A percentile compares a stretch with the other conserved stretches of the same genome.
phyloP scores from a whole-genome alignment of 345 rosid genomes.

The Litchi chinensis region DNA sequence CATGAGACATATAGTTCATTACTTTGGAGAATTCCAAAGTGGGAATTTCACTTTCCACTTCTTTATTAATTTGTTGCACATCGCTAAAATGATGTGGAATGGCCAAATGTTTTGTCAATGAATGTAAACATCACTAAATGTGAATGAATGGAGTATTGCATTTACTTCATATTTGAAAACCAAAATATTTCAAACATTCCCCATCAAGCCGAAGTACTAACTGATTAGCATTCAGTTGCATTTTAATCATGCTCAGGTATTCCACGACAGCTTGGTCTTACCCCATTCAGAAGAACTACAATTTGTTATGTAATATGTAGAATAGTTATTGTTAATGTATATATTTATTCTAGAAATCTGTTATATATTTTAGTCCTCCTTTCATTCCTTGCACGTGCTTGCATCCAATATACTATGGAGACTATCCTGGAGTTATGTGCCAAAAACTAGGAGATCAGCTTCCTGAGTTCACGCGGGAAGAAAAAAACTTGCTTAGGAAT shows the following conservation, averaged over 20 bases:
- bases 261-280: neutral
- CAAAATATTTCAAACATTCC: neutral
- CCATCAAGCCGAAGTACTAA: neutral
- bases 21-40: neutral
- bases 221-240: neutral
- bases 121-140: neutral
- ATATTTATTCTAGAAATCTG: neutral
- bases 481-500: constrained; percentile 54
- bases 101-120: neutral
- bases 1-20: neutral
- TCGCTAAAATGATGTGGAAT: neutral
- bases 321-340: neutral
- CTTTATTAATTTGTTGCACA: neutral
- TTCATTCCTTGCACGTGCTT: constrained; percentile 26
- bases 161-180: neutral
- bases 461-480: constrained; percentile 74
- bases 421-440: constrained; percentile 80
- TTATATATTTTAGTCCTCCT: neutral
- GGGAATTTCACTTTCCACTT: neutral
- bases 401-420: constrained; percentile 76
- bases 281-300: neutral
- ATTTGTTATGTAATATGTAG: neutral
- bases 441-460: constrained; percentile 63
- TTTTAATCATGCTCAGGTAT: too few species aligned
- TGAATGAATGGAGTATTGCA: neutral